Conservation (phyloP, 257 asterid species). For the Cynanchum wilfordii region DNA sequence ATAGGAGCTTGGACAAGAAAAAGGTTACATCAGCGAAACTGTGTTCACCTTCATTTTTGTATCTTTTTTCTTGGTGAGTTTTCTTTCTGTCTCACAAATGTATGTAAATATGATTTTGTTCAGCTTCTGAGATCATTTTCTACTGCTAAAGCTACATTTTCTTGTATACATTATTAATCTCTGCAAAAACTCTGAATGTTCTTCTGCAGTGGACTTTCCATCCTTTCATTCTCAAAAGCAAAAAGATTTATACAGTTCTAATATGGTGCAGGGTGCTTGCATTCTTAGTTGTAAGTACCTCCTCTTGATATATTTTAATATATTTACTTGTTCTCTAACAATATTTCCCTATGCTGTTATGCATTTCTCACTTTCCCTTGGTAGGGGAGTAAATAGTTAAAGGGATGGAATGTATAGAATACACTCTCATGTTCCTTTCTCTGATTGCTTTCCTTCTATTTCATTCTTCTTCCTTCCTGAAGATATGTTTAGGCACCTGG, state of each 20-base stretch:
- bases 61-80: conserved; percentile 79
- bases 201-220: conserved; percentile 95
- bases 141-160: too few species aligned
- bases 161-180: conserved; percentile 6
- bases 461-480: background rate
- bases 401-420: background rate
- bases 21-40: conserved; percentile 81
- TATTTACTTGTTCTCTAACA: background rate
- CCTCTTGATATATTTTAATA: background rate
- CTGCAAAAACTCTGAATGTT: conserved; percentile 17
- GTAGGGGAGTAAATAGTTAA: background rate
- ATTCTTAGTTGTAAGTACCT: conserved; percentile 76
- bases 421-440: background rate
- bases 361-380: background rate
- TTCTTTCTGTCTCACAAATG: background rate
- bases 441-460: background rate
- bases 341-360: background rate
- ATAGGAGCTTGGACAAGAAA: conserved; percentile 88
- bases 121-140: too few species aligned
- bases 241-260: conserved; percentile 89
- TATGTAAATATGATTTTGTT: background rate
- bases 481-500: too few species aligned
- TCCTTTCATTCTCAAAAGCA: conserved; percentile 85
- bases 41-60: conserved; percentile 72
- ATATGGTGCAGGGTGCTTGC: conserved; percentile 98